These are phyloP conservation scores for Colletotrichum sp. DNA, from an alignment of 2,329 filamentous ascomycete genomes.

Conservation along the genomic window DNA sequence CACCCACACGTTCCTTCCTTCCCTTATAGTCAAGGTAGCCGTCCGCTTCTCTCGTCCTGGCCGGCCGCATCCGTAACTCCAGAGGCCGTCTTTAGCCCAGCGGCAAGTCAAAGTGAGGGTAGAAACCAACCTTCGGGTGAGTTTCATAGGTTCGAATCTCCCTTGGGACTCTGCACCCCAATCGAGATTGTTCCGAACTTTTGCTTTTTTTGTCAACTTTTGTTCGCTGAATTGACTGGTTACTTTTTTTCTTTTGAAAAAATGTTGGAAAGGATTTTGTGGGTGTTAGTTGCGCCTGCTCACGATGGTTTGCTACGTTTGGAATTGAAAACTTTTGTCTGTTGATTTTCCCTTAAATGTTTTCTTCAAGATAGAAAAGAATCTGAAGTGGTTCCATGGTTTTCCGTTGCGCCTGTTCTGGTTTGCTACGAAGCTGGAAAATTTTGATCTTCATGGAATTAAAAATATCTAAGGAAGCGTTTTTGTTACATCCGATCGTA, in stretches of 20 bases:
- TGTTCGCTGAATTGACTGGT: background rate
- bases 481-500: background rate
- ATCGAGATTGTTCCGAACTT: background rate
- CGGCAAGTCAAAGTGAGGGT: background rate
- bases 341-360: too few relatives aligned
- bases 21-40: background rate
- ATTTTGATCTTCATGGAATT: background rate
- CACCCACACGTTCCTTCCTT: background rate
- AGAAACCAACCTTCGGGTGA: background rate
- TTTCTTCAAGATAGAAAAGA: background rate
- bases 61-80: background rate
- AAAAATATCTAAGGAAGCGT: background rate
- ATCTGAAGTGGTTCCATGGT: rapidly evolving
- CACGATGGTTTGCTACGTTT: background rate
- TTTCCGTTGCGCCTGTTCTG: rapidly evolving
- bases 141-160: background rate
- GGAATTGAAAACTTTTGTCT: rapidly evolving
- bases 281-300: background rate
- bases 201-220: background rate
- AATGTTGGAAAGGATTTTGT: background rate
- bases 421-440: background rate
- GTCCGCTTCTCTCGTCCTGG: background rate
- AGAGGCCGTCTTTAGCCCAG: background rate
- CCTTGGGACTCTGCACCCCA: background rate
- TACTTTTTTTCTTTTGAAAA: background rate